Conservation (phyloP, 768 basidiomycete genomes). For the Naganishia randhawae region DNA sequence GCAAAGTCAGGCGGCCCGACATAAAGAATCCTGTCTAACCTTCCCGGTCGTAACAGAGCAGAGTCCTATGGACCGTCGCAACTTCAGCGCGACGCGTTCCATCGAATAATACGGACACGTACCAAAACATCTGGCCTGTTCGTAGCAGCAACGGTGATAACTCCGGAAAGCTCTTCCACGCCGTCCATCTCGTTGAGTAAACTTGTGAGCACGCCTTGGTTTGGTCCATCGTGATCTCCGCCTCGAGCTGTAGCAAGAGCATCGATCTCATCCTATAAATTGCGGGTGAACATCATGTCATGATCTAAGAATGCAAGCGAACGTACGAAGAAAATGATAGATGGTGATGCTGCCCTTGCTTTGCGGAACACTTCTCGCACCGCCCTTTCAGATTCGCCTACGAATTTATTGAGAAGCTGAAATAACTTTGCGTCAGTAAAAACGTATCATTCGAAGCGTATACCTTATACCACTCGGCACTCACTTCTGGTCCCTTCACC, state of each 20-base stretch:
- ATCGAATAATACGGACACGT: constrained; percentile 45
- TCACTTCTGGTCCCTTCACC: constrained; percentile 93
- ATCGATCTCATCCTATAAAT: constrained; percentile 88
- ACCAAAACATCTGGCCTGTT: constrained; percentile 91
- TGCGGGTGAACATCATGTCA: neutral
- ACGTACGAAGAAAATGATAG: constrained; percentile 91
- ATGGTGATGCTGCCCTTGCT: constrained; percentile 87
- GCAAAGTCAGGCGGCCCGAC: constrained; percentile 82
- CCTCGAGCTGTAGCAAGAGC: constrained; percentile 77
- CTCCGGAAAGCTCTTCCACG: constrained; percentile 86
- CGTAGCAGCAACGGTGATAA: constrained; percentile 93
- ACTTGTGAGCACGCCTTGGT: constrained; percentile 83
- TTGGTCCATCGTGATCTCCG: constrained; percentile 56
- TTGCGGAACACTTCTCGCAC: constrained; percentile 94
- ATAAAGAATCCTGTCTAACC: constrained; percentile 88
- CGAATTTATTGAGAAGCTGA: constrained; percentile 93
- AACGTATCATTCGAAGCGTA: neutral
- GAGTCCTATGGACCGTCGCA: constrained; percentile 63
- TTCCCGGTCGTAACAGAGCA: constrained; percentile 88
- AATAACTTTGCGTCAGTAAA: neutral
- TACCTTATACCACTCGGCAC: constrained; percentile 34
- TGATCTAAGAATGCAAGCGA: neutral
- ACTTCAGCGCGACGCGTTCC: neutral
- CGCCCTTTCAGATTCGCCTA: constrained; percentile 93
- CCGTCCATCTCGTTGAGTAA: constrained; percentile 98